These are phyloP conservation scores for Gymnopilus junonius DNA, from an alignment of 768 basidiomycete species.

Conservation along the genomic window DNA sequence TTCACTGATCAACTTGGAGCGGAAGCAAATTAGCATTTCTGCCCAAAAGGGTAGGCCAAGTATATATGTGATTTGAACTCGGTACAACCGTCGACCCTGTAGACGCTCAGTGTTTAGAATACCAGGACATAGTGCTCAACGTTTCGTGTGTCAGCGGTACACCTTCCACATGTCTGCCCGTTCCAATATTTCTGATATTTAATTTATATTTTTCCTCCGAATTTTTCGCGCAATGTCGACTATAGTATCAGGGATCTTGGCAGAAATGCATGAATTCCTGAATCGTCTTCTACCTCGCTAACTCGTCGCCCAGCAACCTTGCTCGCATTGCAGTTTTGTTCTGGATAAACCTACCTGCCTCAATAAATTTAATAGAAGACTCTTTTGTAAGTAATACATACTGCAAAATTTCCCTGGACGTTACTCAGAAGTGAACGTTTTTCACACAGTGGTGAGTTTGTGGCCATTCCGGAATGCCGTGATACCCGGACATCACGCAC, in stretches of 20 bases:
- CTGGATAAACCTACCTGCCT: background rate
- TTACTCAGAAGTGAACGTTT: background rate
- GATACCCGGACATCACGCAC: conserved; percentile 12
- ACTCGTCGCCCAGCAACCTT: background rate
- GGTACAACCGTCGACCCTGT: conserved; percentile 19
- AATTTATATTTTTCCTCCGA: too few species aligned
- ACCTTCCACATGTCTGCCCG: too few species aligned
- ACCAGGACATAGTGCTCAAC: background rate
- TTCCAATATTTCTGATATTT: too few species aligned
- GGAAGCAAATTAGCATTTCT: conserved; percentile 21
- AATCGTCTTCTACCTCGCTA: background rate
- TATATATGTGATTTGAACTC: background rate
- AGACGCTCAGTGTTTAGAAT: background rate
- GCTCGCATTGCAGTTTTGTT: background rate
- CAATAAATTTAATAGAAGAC: background rate
- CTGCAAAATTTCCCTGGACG: background rate
- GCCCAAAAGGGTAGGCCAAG: conserved; percentile 15
- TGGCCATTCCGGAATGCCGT: conserved; percentile 11
- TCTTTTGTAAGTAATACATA: background rate
- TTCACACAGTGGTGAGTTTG: background rate
- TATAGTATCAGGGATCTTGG: background rate
- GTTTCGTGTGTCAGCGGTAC: too few species aligned
- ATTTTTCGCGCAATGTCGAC: conserved; percentile 14
- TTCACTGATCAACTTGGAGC: conserved; percentile 11
- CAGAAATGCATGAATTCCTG: background rate